Percentiles rank a stretch among this genome's conserved stretches.
Evolutionary conservation across 257 asterid species (phyloP).

Genomic region (Primulina huaijiensis): DNA sequence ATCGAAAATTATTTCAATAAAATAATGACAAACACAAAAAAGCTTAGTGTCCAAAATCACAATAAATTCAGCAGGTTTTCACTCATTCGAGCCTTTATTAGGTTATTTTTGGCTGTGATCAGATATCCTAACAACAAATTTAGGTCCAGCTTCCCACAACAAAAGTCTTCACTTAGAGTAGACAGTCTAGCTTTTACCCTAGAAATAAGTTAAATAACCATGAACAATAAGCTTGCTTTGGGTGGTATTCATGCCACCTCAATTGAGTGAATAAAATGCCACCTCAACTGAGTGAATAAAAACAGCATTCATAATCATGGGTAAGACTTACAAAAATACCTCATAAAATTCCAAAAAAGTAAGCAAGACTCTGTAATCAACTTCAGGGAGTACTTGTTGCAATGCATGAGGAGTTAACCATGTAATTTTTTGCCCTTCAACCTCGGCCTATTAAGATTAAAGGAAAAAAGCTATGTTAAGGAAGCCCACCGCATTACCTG

Average conservation of each 20-base stretch:
- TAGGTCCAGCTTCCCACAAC: background rate
- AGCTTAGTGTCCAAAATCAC: background rate
- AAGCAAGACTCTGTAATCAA: slow-evolving; percentile 80
- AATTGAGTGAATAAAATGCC: background rate
- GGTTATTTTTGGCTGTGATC: background rate
- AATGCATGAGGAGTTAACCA: slow-evolving; percentile 98
- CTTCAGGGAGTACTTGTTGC: slow-evolving; percentile 96
- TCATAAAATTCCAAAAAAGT: slow-evolving; percentile 92
- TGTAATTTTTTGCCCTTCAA: slow-evolving; percentile 89
- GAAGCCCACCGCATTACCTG: slow-evolving; percentile 16
- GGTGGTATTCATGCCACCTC: background rate
- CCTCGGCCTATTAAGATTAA: slow-evolving; percentile 62
- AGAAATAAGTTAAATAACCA: background rate
- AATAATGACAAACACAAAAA: background rate
- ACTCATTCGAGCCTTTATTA: too few relatives aligned
- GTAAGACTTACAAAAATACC: slow-evolving; percentile 37
- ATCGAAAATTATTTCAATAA: background rate
- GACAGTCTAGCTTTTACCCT: background rate
- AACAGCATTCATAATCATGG: background rate
- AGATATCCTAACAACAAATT: background rate
- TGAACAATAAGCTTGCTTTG: background rate
- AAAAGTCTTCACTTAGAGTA: background rate
- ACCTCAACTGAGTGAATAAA: background rate
- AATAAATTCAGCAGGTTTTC: background rate
- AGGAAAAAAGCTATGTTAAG: background rate